A percentile compares a stretch with the other conserved stretches of the same genome.
Evolutionary conservation across 208 protist genomes (phyloP).

Genomic region (Trypanosoma platydactyli): DNA sequence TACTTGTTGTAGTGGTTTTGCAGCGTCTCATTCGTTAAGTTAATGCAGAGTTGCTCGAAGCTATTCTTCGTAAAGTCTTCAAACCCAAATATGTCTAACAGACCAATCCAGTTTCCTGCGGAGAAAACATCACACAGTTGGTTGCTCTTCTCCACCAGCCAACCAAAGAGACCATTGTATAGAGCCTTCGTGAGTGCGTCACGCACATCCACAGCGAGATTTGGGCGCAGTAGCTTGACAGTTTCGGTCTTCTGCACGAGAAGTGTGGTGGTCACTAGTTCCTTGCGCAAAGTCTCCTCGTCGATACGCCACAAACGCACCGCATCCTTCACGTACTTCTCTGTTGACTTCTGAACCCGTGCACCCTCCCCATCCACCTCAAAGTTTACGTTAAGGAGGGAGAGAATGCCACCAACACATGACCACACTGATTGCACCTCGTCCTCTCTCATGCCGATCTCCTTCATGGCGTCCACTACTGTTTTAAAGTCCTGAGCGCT

Average conservation of each 20-base stretch:
- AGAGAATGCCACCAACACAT: slow-evolving; percentile 48
- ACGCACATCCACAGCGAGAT: slow-evolving; percentile 43
- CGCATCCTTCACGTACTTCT: slow-evolving; percentile 21
- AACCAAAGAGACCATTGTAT: slow-evolving; percentile 46
- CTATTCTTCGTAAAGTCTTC: slow-evolving; percentile 87
- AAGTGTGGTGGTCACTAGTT: slow-evolving; percentile 40
- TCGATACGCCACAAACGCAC: slow-evolving; percentile 34
- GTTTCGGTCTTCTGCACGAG: slow-evolving; percentile 22
- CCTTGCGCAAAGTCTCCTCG: slow-evolving; percentile 19
- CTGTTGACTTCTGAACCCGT: slow-evolving; percentile 10
- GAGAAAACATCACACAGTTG: slow-evolving; percentile 18
- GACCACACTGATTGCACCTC: slow-evolving; percentile 44
- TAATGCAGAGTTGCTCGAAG: slow-evolving; percentile 97
- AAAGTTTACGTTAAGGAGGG: slow-evolving; percentile 79
- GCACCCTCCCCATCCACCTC: slow-evolving; percentile 22
- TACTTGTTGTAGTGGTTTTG: slow-evolving; percentile 91
- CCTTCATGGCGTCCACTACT: slow-evolving; percentile 39
- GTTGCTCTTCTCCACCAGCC: slow-evolving; percentile 40
- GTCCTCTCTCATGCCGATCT: slow-evolving; percentile 48
- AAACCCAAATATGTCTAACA: slow-evolving; percentile 79
- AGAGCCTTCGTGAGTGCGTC: slow-evolving; percentile 58
- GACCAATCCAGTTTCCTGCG: slow-evolving; percentile 43
- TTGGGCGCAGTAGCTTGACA: slow-evolving; percentile 21
- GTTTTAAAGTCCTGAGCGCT: slow-evolving; percentile 29
- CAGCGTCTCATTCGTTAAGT: slow-evolving; percentile 94